A percentile compares a stretch with the other conserved stretches of the same genome.
Conservation (phyloP, 371 early-diverging fungal genomes). For the Mortierella sp. region DNA sequence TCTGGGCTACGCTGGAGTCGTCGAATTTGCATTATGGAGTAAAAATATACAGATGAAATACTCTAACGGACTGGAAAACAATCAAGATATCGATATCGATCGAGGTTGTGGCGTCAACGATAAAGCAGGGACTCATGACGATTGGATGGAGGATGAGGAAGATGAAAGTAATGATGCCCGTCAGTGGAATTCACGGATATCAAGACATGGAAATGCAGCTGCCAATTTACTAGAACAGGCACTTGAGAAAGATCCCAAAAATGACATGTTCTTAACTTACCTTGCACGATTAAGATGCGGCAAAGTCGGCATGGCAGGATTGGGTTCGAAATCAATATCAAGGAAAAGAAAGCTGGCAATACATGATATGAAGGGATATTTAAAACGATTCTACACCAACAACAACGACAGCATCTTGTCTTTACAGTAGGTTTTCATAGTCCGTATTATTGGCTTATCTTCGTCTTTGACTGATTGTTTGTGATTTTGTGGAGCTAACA, state of each 20-base stretch:
- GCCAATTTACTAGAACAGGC: constrained; percentile 23
- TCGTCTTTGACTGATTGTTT: neutral
- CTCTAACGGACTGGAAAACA: neutral
- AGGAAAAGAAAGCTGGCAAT: constrained; percentile 16
- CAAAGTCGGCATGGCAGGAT: constrained; percentile 11
- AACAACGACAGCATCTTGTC: constrained; percentile 32
- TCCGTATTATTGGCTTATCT: neutral
- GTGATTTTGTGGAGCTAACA: neutral
- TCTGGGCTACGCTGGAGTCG: constrained; percentile 38
- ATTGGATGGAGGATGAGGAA: constrained; percentile 21
- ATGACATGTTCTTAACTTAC: constrained; percentile 40
- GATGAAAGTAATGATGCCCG: neutral
- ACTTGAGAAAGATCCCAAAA: constrained; percentile 18
- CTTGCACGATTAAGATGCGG: constrained; percentile 34
- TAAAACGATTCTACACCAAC: constrained; percentile 18
- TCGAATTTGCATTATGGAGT: constrained; percentile 38
- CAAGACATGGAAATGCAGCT: constrained; percentile 16
- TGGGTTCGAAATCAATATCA: constrained; percentile 15
- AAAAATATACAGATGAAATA: constrained; percentile 10
- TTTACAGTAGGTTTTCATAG: constrained; percentile 29
- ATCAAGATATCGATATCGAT: neutral
- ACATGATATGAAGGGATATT: constrained; percentile 20
- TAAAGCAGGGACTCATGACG: neutral
- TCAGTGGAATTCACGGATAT: constrained; percentile 16
- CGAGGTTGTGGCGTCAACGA: neutral